A percentile compares a stretch with the other conserved stretches of the same genome.
Evolutionary conservation across 345 rosid species (phyloP).

Genomic region (Brassica cretica): DNA sequence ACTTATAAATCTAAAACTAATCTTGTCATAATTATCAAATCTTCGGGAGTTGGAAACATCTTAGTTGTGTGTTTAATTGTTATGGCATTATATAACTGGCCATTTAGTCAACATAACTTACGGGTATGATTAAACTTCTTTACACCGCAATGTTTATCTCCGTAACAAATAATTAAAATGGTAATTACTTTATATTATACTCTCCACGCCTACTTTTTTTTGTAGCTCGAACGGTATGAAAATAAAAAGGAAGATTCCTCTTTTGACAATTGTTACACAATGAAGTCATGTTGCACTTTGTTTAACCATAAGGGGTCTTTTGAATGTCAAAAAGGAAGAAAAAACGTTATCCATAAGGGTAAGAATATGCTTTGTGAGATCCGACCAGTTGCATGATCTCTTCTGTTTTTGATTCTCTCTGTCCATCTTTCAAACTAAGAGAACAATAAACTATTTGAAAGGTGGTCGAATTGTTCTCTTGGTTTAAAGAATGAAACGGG

Average conservation of each 20-base stretch:
- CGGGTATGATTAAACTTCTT: not conserved
- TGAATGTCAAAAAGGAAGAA: conserved; percentile 28
- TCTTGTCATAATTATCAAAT: not conserved
- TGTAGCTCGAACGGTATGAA: conserved; percentile 7
- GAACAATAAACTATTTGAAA: conserved; percentile 14
- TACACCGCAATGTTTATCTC: conserved; percentile 15
- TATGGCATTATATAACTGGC: conserved; percentile 4
- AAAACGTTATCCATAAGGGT: conserved; percentile 36
- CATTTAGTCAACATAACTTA: conserved; percentile 24
- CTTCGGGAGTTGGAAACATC: conserved; percentile 23
- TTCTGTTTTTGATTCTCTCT: conserved; percentile 14
- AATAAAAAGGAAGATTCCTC: conserved; percentile 24
- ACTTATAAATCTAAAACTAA: not conserved
- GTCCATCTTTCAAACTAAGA: not conserved
- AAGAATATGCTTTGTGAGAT: conserved; percentile 12
- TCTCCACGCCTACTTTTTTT: conserved; percentile 32
- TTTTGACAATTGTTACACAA: conserved; percentile 39
- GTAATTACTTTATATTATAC: conserved; percentile 2
- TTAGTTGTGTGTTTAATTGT: not conserved
- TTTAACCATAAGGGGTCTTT: conserved; percentile 19
- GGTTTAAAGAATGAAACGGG: not conserved
- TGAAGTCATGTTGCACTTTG: conserved; percentile 22
- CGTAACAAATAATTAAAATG: not conserved
- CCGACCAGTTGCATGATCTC: conserved; percentile 33
- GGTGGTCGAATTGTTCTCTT: conserved; percentile 1